These are phyloP conservation scores for Amniculicola lignicola DNA, from an alignment of 495 filamentous ascomycete species.

Conservation along the genomic window DNA sequence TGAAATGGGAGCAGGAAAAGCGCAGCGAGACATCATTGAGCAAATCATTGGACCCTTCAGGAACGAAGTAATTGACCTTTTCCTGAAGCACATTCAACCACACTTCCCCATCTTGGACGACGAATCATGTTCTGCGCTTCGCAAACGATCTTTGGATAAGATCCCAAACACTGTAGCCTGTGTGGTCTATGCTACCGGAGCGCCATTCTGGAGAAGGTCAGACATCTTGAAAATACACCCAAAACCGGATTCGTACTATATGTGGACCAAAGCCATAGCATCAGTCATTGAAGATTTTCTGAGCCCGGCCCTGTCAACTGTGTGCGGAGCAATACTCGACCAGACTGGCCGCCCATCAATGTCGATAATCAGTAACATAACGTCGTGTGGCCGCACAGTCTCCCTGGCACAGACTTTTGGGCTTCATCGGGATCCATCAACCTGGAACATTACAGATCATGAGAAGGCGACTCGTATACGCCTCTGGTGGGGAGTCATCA, in stretches of 20 bases:
- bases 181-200: conserved; percentile 49
- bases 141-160: conserved; percentile 46
- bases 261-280: conserved; percentile 26
- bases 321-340: conserved; percentile 20
- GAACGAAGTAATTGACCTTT: conserved; percentile 52
- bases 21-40: conserved; percentile 55
- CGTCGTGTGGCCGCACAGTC: conserved; percentile 21
- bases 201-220: conserved; percentile 21
- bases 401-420: conserved; percentile 27
- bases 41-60: conserved; percentile 54
- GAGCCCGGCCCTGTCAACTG: conserved; percentile 15
- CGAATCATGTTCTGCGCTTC: conserved; percentile 44
- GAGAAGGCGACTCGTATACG: conserved; percentile 21
- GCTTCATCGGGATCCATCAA: conserved; percentile 25
- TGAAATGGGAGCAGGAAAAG: conserved; percentile 37
- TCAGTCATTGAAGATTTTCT: conserved; percentile 26
- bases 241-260: conserved; percentile 18
- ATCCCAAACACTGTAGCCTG: conserved; percentile 54
- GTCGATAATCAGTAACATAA: conserved; percentile 19
- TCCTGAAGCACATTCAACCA: conserved; percentile 51
- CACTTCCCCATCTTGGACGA: conserved; percentile 56
- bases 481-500: conserved; percentile 29
- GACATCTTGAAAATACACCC: conserved; percentile 23
- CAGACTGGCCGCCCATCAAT: conserved; percentile 24
- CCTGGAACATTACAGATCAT: conserved; percentile 20